Conservation (phyloP, 441 rosid species). For the Mallotus japonicus region DNA sequence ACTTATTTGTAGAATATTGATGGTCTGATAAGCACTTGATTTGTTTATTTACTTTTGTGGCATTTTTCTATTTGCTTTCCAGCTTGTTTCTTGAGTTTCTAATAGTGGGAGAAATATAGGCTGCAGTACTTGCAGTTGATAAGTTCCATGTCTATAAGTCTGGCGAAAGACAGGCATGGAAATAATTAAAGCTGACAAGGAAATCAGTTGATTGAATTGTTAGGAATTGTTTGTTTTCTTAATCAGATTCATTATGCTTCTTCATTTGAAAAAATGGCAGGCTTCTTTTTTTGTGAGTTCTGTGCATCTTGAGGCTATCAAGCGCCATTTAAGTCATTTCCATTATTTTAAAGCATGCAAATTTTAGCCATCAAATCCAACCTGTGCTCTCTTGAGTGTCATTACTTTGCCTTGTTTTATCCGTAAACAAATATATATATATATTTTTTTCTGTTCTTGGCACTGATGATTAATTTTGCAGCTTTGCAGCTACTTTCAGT, state of each 20-base stretch:
- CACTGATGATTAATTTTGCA: slow-evolving; percentile 31
- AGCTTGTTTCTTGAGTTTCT: not conserved
- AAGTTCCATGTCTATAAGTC: not conserved
- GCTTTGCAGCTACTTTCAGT: slow-evolving; percentile 87
- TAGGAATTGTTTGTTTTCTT: not conserved
- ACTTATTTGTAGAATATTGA: not conserved
- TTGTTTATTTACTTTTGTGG: not conserved
- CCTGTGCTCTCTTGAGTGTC: too few species aligned
- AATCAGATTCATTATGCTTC: not conserved
- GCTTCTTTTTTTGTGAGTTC: too few species aligned
- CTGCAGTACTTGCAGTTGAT: not conserved
- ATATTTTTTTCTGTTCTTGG: not conserved
- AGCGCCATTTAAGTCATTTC: not conserved
- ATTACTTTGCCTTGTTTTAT: not conserved
- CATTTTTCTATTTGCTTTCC: not conserved
- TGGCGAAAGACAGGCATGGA: too few species aligned
- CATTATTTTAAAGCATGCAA: not conserved
- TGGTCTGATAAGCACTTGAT: not conserved
- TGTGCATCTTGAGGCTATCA: not conserved
- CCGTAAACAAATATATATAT: not conserved
- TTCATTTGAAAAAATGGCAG: not conserved
- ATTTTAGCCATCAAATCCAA: too few species aligned
- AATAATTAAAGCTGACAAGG: too few species aligned
- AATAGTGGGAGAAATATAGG: not conserved
- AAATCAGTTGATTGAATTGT: not conserved